phyloP scores from a whole-genome alignment of 2,329 filamentous ascomycete species.

The Botryotinia calthae region DNA sequence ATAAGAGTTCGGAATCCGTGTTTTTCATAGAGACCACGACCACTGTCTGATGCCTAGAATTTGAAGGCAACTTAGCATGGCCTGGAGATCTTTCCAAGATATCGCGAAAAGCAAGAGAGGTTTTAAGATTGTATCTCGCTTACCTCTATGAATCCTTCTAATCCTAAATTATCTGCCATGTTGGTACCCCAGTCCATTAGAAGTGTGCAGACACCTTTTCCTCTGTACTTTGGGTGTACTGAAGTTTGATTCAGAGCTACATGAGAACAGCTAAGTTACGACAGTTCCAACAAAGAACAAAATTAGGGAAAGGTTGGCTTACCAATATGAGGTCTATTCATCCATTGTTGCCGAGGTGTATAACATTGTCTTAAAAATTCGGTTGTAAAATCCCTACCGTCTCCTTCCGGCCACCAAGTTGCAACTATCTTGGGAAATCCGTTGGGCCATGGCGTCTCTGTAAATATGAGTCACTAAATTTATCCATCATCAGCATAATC shows the following conservation, averaged over 20 bases:
- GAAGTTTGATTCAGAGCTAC: constrained; percentile 16
- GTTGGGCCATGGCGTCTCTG: constrained; percentile 8
- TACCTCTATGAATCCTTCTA: constrained; percentile 9
- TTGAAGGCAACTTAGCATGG: not conserved
- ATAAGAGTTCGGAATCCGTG: not conserved
- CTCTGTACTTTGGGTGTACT: constrained; percentile 11
- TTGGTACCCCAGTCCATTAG: constrained; percentile 1
- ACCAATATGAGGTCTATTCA: constrained; percentile 17
- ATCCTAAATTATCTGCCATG: constrained; percentile 3
- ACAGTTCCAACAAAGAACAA: not conserved
- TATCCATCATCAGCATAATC: not conserved
- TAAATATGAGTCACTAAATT: constrained; percentile 1
- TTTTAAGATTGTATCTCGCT: not conserved
- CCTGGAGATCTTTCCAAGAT: not conserved
- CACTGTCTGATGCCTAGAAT: not conserved
- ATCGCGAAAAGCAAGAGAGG: not conserved
- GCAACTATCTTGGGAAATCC: constrained; percentile 5
- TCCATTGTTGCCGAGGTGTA: constrained; percentile 16
- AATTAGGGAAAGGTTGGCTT: not conserved
- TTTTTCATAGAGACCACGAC: not conserved
- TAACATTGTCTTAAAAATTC: constrained; percentile 16
- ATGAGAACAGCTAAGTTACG: not conserved
- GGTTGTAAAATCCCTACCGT: constrained; percentile 15
- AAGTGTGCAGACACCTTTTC: constrained; percentile 9
- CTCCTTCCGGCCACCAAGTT: constrained; percentile 19